Evolutionary conservation across 164 flowering plant species (phyloP).

Genomic region (Tinospora cordifolia): DNA sequence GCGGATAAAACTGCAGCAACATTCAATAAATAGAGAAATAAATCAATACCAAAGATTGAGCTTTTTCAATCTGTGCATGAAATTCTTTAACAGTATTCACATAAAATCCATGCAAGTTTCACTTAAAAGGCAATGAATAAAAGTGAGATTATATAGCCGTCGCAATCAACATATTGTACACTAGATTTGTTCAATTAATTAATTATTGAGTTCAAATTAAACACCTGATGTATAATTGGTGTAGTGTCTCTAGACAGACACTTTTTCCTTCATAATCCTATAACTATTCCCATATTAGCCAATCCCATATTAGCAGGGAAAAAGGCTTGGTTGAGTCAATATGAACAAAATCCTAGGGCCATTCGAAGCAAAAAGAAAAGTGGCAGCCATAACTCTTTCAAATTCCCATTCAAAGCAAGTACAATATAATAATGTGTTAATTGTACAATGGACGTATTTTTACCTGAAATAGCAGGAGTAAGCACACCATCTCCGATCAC

Average conservation of each 20-base stretch:
- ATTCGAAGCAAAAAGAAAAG: neutral
- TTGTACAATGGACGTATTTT: neutral
- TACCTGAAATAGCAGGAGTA: conserved; percentile 89
- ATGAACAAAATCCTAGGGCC: too few species aligned
- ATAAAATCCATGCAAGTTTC: too few species aligned
- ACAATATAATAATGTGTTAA: neutral
- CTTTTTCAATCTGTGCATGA: neutral
- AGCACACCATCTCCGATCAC: conserved; percentile 86
- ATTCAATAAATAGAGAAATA: conserved; percentile 7
- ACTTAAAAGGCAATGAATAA: too few species aligned
- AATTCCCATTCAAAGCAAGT: neutral
- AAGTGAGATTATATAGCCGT: too few species aligned
- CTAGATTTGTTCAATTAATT: neutral
- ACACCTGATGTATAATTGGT: neutral
- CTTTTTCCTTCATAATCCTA: neutral
- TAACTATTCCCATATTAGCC: too few species aligned
- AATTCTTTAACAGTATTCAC: too few species aligned
- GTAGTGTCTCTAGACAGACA: neutral
- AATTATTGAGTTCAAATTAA: neutral
- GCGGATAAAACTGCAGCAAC: conserved; percentile 66
- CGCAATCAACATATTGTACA: neutral
- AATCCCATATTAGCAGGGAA: too few species aligned
- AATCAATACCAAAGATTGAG: neutral
- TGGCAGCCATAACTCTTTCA: neutral
- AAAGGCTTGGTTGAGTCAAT: too few species aligned